These are phyloP conservation scores for Aaosphaeria arxii DNA, from an alignment of 2,329 filamentous ascomycete species.

Conservation along the genomic window DNA sequence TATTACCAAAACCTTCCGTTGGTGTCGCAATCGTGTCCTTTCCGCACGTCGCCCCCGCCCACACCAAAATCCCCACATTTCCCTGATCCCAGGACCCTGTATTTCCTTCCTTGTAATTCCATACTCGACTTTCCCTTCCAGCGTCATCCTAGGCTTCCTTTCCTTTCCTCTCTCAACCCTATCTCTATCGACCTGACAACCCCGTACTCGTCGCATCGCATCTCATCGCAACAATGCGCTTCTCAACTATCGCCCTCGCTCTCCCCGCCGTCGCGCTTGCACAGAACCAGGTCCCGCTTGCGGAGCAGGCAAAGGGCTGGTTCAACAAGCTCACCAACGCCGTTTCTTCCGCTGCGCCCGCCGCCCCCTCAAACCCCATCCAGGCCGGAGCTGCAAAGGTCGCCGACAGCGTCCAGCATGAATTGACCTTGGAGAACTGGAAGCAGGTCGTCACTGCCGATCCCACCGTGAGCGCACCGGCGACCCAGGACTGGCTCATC, in stretches of 20 bases:
- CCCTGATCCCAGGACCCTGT: conserved; percentile 16
- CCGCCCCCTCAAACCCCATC: conserved; percentile 34
- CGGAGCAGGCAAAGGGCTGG: conserved; percentile 59
- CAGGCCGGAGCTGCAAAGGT: conserved; percentile 51
- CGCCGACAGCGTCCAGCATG: conserved; percentile 52
- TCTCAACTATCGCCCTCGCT: conserved; percentile 51
- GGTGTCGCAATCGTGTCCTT: background rate
- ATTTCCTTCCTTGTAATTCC: conserved; percentile 9
- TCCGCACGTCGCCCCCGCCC: conserved; percentile 3
- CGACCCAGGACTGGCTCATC: conserved; percentile 74
- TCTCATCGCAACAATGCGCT: conserved; percentile 46
- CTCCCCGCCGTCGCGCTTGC: conserved; percentile 51
- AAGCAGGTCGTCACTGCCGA: conserved; percentile 63
- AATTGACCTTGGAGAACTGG: conserved; percentile 69
- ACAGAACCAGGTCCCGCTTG: conserved; percentile 58
- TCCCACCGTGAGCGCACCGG: conserved; percentile 53
- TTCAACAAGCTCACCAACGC: conserved; percentile 54
- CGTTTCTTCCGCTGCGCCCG: conserved; percentile 51
- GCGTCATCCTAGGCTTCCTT: background rate
- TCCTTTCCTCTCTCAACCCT: background rate
- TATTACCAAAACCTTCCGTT: background rate
- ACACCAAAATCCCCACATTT: conserved; percentile 15
- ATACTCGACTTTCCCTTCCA: background rate
- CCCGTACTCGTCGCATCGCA: background rate
- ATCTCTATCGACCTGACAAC: background rate